Evolutionary conservation across 495 filamentous ascomycete species (phyloP).

Genomic region (Thermothielavioides terrestris): DNA sequence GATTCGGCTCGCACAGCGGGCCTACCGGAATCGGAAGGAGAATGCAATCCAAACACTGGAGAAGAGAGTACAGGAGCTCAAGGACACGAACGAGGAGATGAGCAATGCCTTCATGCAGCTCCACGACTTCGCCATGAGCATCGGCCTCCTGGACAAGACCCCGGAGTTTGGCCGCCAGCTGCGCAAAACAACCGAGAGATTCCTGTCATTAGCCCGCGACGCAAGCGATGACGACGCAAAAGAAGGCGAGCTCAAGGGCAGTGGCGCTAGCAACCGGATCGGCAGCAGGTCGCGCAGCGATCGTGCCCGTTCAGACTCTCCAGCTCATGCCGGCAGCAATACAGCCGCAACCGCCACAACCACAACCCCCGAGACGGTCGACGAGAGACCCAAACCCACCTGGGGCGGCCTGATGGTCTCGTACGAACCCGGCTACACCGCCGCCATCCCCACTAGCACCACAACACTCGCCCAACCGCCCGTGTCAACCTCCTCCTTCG

Average conservation of each 20-base stretch:
- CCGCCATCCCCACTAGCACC: not conserved
- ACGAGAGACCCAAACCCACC: not conserved
- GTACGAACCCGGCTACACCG: constrained; percentile 19
- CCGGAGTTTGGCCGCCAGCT: constrained; percentile 46
- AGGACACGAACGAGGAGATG: constrained; percentile 62
- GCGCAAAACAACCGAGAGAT: constrained; percentile 34
- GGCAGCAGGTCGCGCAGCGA: not conserved
- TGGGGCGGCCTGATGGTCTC: constrained; percentile 22
- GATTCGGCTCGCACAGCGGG: constrained; percentile 76
- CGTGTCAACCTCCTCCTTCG: not conserved
- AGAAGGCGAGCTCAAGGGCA: constrained; percentile 15
- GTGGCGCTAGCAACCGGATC: constrained; percentile 5
- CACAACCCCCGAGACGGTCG: not conserved
- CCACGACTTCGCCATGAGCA: constrained; percentile 47
- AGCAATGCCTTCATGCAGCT: constrained; percentile 63
- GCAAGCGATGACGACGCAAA: constrained; percentile 27
- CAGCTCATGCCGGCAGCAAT: not conserved
- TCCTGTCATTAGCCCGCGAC: constrained; percentile 35
- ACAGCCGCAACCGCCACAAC: not conserved
- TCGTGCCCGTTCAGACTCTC: not conserved
- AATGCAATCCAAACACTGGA: constrained; percentile 68
- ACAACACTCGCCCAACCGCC: not conserved
- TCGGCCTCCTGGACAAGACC: constrained; percentile 41
- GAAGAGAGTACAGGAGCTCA: constrained; percentile 54
- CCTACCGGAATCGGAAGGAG: constrained; percentile 78